Evolutionary conservation across 495 filamentous ascomycete genomes (phyloP).

Genomic region (Hypomontagnella monticulosa): DNA sequence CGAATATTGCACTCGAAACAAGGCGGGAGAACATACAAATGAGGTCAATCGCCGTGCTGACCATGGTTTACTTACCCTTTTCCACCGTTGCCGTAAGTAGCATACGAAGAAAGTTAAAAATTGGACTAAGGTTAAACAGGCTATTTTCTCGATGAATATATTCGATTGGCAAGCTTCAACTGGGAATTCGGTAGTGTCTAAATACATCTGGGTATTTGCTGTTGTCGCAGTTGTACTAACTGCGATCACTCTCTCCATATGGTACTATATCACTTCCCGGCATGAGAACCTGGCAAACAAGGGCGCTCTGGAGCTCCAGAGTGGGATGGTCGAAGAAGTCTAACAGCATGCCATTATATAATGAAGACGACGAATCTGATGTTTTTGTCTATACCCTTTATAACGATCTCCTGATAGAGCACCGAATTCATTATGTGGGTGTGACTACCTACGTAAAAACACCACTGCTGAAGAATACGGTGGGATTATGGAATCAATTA

Average conservation of each 20-base stretch:
- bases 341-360: too few species aligned
- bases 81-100: conserved; percentile 31
- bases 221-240: conserved; percentile 26
- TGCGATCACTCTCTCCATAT: conserved; percentile 16
- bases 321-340: conserved; percentile 7
- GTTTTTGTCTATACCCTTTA: too few species aligned
- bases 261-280: conserved; percentile 16
- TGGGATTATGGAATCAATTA: too few species aligned
- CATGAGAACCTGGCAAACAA: not conserved
- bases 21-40: conserved; percentile 31
- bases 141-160: conserved; percentile 33
- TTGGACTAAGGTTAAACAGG: conserved; percentile 12
- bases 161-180: conserved; percentile 24
- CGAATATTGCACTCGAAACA: conserved; percentile 19
- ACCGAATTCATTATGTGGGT: too few species aligned
- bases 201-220: conserved; percentile 27
- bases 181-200: conserved; percentile 27
- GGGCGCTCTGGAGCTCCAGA: not conserved
- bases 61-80: conserved; percentile 33
- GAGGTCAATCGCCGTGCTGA: conserved; percentile 31
- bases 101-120: too few species aligned
- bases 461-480: too few species aligned
- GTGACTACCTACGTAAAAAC: too few species aligned
- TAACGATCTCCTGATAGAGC: too few species aligned
- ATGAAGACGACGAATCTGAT: too few species aligned